Evolutionary conservation across 805 yeast genomes (phyloP), one percentile per base, ranked within the genome.

Genomic region (Wickerhamiella nectarea): DNA sequence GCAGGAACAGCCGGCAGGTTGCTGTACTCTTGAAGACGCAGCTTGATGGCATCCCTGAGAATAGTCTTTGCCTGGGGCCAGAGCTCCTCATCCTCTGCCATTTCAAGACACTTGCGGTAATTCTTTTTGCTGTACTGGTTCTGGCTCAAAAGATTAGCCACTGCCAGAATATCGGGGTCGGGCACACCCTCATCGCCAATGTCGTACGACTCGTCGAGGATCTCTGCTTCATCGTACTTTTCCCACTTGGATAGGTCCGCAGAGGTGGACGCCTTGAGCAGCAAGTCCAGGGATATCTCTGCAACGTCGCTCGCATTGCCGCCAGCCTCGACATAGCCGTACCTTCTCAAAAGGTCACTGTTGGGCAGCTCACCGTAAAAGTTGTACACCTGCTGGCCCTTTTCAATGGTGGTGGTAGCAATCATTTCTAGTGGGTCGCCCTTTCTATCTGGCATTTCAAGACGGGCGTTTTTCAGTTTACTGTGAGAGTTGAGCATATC

Each of bases 331-430:
- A 85, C 91, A 54, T 83, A 89, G 0, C 98, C 98, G 53, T 89
- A 89, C 46, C 94, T 71, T 54, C 98, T 72, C 44, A 91, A 65
- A 25, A 91, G 69, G 55, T 91, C 97, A n/a, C 89, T 67, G 58
- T 87, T 89, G 29, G 96, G 91, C 50, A 82, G 77, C 36, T 86
- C 91, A 1, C 95, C 93, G 58, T 91, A 89, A 0, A 85, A 80
- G 61, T 89, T 89, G 62, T 73, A 87, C 3, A 89, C 67, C 57
- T 91, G 97, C 25, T 75, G 80, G 3, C 81, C 86, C 28, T 62
- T 62, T 4, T 58, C 44, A 31, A 89, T 87, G 3, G 64, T 60
- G 45, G 71, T 72, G 7, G 73, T 73, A 1, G 94, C 73, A 38
- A 71, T 69, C 93, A 91, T 84, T n/a, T 74, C 75, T 26, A 87